Percentiles rank a stretch among this genome's conserved stretches.
Conservation (phyloP, 108 stramenopile genomes). For the Aurantiochytrium sp. region DNA sequence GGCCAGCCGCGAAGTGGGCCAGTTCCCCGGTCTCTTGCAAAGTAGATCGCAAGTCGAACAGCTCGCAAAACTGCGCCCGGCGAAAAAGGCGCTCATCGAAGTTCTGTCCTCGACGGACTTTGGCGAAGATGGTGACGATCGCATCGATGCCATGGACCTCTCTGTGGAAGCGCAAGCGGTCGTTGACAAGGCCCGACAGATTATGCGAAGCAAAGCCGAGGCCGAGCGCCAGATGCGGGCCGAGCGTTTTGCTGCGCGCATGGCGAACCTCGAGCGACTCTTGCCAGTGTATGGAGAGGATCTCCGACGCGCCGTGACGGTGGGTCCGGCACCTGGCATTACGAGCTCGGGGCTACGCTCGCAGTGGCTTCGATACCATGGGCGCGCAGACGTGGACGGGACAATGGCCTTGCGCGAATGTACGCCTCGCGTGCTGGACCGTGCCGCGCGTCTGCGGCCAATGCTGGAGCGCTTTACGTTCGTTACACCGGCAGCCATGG, state of each 20-base stretch:
- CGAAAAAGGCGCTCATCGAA: background rate
- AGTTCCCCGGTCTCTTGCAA: background rate
- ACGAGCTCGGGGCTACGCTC: background rate
- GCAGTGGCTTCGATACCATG: background rate
- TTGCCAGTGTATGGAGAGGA: background rate
- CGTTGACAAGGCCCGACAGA: background rate
- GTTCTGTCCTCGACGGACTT: background rate
- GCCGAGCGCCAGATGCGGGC: background rate
- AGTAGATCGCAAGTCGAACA: background rate
- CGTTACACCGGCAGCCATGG: background rate
- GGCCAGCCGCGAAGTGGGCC: background rate
- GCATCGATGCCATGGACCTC: background rate
- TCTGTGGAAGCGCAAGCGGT: background rate
- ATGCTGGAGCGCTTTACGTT: slow-evolving; percentile 7
- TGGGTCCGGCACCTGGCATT: background rate
- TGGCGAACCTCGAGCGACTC: background rate
- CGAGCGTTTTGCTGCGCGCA: background rate
- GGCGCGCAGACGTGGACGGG: background rate
- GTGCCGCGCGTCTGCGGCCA: background rate
- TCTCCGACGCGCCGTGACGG: background rate
- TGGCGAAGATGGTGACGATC: background rate
- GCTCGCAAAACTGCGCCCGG: background rate
- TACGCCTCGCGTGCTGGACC: background rate
- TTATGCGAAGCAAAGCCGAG: background rate
- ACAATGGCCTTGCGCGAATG: background rate